Evolutionary conservation across 495 filamentous ascomycete genomes (phyloP).

Genomic region (Annulohypoxylon maeteangense): DNA sequence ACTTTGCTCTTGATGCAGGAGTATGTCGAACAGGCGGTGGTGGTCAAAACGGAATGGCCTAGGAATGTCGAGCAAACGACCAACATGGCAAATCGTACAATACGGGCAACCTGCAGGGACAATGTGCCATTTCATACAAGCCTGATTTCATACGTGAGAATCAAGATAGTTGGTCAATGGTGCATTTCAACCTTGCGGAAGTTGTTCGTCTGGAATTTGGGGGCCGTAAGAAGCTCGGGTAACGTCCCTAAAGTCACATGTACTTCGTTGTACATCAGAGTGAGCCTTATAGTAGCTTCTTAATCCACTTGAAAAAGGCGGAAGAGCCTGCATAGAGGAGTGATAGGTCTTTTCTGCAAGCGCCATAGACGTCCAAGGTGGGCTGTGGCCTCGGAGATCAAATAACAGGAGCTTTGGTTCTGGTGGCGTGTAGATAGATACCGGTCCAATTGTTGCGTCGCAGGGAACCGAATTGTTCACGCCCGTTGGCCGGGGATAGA

Average conservation of each 20-base stretch:
- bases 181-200: conserved; percentile 20
- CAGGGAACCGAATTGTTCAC: conserved; percentile 40
- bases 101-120: conserved; percentile 22
- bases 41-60: conserved; percentile 10
- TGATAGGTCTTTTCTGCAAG: conserved; percentile 36
- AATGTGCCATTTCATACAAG: conserved; percentile 9
- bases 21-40: conserved; percentile 20
- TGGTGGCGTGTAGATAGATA: conserved; percentile 32
- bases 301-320: conserved; percentile 26
- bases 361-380: conserved; percentile 25
- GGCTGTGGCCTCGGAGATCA: conserved; percentile 24
- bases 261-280: conserved; percentile 27
- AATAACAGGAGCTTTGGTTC: conserved; percentile 19
- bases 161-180: conserved; percentile 26
- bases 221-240: conserved; percentile 29
- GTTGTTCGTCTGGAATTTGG: conserved; percentile 29
- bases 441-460: conserved; percentile 32
- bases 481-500: conserved; percentile 39
- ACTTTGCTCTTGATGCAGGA: conserved; percentile 25
- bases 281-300: conserved; percentile 15
- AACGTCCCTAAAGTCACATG: conserved; percentile 28
- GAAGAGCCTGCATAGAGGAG: conserved; percentile 31
- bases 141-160: conserved; percentile 10
- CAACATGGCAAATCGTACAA: conserved; percentile 15
- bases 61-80: conserved; percentile 1